phyloP scores from a whole-genome alignment of 495 filamentous ascomycete species.

The Clohesyomyces aquaticus region DNA sequence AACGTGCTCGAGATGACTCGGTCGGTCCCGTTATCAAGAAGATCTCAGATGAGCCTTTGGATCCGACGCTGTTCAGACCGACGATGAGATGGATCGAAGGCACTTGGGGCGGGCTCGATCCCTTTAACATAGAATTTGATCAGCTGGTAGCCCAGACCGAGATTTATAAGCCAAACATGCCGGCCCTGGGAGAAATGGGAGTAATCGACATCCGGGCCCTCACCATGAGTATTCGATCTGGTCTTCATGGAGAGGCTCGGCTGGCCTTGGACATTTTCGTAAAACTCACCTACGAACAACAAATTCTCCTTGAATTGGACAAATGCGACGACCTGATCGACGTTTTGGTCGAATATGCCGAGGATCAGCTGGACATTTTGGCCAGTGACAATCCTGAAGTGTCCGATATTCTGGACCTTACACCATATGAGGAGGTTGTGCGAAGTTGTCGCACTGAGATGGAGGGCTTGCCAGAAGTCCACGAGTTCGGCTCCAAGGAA shows the following conservation, averaged over 20 bases:
- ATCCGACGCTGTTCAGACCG: neutral
- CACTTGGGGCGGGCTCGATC: constrained; percentile 14
- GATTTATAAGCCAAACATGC: constrained; percentile 69
- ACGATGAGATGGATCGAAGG: neutral
- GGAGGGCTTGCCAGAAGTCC: constrained; percentile 67
- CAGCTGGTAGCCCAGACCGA: constrained; percentile 33
- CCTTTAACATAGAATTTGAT: neutral
- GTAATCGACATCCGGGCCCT: constrained; percentile 90
- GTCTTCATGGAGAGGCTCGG: constrained; percentile 83
- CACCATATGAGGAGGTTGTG: constrained; percentile 84
- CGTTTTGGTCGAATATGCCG: constrained; percentile 83
- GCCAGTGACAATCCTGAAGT: constrained; percentile 79
- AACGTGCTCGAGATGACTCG: neutral
- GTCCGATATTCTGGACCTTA: constrained; percentile 77
- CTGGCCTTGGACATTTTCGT: constrained; percentile 84
- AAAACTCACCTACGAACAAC: constrained; percentile 67
- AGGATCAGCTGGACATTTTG: constrained; percentile 79
- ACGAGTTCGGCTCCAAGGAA: constrained; percentile 72
- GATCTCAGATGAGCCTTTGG: neutral
- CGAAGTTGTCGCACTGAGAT: constrained; percentile 74
- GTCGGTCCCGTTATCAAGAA: neutral
- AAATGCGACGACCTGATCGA: constrained; percentile 89
- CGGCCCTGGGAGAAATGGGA: constrained; percentile 76
- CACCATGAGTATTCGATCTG: constrained; percentile 88
- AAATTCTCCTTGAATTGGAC: constrained; percentile 65